Conservation (phyloP, 2,329 filamentous ascomycete genomes). For the Chaetomiaceae sp. region DNA sequence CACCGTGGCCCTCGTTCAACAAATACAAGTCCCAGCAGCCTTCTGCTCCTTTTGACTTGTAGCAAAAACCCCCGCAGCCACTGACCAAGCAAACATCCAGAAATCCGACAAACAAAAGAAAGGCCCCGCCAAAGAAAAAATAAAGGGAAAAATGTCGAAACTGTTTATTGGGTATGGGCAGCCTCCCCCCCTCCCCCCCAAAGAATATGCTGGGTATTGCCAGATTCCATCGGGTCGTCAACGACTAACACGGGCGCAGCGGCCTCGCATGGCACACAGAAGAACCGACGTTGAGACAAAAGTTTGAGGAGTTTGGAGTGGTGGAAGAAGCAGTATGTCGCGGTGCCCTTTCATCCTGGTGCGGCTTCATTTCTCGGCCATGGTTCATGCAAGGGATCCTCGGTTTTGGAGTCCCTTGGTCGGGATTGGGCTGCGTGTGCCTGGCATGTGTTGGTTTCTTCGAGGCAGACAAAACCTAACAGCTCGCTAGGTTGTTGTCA, state of each 20-base stretch:
- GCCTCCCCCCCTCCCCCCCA: no score
- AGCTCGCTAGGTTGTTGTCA: conserved; percentile 76
- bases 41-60: not conserved
- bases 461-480: conserved; percentile 3
- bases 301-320: conserved; percentile 86
- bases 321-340: conserved; percentile 91
- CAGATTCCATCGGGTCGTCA: not conserved
- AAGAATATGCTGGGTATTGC: no score
- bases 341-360: conserved; percentile 19
- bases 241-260: conserved; percentile 42
- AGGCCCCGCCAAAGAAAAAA: no score
- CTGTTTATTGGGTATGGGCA: conserved; percentile 82
- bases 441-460: no score
- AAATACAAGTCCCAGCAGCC: no score
- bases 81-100: not conserved
- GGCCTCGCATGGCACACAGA: conserved; percentile 99
- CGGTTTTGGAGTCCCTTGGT: not conserved
- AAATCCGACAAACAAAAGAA: not conserved
- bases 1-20: not conserved
- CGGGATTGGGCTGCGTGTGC: not conserved
- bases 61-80: not conserved
- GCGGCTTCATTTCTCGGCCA: not conserved
- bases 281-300: conserved; percentile 76
- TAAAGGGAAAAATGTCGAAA: conserved; percentile 84
- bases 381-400: no score